These are phyloP conservation scores for Diplodia corticola DNA, from an alignment of 2,329 filamentous ascomycete species.

Conservation along the genomic window DNA sequence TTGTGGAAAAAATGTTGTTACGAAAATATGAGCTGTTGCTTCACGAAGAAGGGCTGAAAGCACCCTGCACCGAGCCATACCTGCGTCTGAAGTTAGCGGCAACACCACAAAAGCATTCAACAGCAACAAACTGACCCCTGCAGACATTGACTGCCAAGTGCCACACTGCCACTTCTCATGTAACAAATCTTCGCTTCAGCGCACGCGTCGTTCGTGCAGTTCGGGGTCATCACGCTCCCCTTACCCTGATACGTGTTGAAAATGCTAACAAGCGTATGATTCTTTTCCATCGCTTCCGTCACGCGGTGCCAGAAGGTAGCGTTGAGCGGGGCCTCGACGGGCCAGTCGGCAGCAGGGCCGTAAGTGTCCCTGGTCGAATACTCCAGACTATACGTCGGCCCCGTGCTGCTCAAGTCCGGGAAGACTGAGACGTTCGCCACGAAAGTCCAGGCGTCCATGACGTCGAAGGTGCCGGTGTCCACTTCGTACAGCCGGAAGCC, in stretches of 20 bases:
- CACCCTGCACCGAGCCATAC: slow-evolving; percentile 44
- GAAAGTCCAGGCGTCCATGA: slow-evolving; percentile 57
- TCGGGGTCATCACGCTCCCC: slow-evolving; percentile 51
- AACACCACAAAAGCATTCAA: slow-evolving; percentile 21
- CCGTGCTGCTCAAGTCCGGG: slow-evolving; percentile 40
- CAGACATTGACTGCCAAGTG: slow-evolving; percentile 53
- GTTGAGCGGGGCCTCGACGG: slow-evolving; percentile 53
- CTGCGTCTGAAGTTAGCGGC: slow-evolving; percentile 21
- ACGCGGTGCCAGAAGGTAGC: slow-evolving; percentile 61
- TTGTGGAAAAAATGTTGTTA: not conserved
- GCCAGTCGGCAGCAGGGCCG: slow-evolving; percentile 47
- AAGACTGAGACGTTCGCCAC: slow-evolving; percentile 54
- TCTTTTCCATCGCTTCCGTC: slow-evolving; percentile 57
- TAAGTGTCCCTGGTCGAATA: slow-evolving; percentile 56
- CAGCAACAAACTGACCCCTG: slow-evolving; percentile 44
- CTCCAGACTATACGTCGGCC: slow-evolving; percentile 52
- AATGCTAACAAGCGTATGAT: slow-evolving; percentile 50
- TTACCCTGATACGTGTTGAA: slow-evolving; percentile 58
- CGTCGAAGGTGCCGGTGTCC: slow-evolving; percentile 54
- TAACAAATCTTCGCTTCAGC: slow-evolving; percentile 59
- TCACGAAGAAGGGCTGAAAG: slow-evolving; percentile 30
- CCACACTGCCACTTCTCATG: slow-evolving; percentile 57
- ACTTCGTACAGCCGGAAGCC: slow-evolving; percentile 58
- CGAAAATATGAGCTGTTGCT: not conserved
- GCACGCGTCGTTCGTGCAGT: slow-evolving; percentile 55